phyloP scores from a whole-genome alignment of 768 basidiomycete genomes.

The Tulasnella sp. region DNA sequence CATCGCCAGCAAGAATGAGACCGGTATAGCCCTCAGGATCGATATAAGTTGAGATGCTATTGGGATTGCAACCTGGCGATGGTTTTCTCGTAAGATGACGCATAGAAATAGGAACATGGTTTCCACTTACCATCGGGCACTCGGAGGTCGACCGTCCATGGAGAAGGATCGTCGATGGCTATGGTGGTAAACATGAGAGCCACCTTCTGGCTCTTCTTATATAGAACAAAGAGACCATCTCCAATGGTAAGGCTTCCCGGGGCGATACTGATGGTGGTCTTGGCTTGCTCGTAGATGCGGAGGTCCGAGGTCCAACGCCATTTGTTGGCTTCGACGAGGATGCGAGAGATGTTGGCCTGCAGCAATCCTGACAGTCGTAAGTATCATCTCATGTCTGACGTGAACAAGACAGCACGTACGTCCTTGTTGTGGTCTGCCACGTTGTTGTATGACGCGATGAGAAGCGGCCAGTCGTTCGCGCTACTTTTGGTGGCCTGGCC shows the following conservation, averaged over 20 bases:
- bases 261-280: neutral
- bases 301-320: conserved; percentile 9
- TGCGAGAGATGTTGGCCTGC: conserved; percentile 8
- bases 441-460: neutral
- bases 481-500: neutral
- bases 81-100: neutral
- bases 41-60: conserved; percentile 8
- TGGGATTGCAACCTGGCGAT: neutral
- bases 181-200: conserved; percentile 7
- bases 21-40: neutral
- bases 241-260: neutral
- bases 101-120: neutral
- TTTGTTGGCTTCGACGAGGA: neutral
- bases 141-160: neutral
- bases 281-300: conserved; percentile 11
- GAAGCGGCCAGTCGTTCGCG: neutral
- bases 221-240: conserved; percentile 7
- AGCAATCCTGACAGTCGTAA: neutral
- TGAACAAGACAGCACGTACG: neutral
- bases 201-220: neutral
- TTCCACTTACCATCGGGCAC: neutral
- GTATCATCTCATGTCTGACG: neutral
- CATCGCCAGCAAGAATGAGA: neutral
- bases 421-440: neutral
- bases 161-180: neutral